Evolutionary conservation across 768 basidiomycete species (phyloP).

Genomic region (Boletellus sp.): DNA sequence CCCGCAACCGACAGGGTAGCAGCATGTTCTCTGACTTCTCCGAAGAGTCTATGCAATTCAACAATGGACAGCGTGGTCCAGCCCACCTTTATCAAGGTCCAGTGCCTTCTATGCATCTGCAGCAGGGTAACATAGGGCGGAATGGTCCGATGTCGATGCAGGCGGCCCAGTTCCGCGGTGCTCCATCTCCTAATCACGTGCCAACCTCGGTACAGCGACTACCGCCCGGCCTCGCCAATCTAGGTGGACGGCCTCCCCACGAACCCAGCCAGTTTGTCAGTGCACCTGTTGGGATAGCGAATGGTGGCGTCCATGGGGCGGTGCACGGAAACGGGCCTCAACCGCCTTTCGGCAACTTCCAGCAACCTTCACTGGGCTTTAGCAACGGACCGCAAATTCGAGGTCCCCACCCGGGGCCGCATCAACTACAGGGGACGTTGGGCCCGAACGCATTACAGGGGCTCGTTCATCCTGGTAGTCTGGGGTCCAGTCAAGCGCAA

Average conservation of each 20-base stretch:
- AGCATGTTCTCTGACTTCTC: conserved; percentile 54
- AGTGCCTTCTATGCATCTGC: conserved; percentile 46
- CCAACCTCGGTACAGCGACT: conserved; percentile 55
- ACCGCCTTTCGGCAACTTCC: conserved; percentile 53
- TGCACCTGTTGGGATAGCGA: conserved; percentile 41
- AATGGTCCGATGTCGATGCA: conserved; percentile 55
- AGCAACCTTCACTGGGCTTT: conserved; percentile 44
- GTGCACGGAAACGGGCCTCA: conserved; percentile 47
- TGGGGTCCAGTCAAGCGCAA: conserved; percentile 49
- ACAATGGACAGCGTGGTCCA: conserved; percentile 51
- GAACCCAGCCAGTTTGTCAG: conserved; percentile 63
- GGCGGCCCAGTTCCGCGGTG: conserved; percentile 64
- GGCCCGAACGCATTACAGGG: conserved; percentile 49
- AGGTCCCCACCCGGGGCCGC: conserved; percentile 42
- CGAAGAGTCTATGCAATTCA: conserved; percentile 65
- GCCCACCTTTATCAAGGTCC: conserved; percentile 57
- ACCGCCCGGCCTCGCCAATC: conserved; percentile 77
- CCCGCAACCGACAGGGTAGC: conserved; percentile 55
- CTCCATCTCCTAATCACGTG: conserved; percentile 59
- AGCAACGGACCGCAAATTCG: conserved; percentile 44
- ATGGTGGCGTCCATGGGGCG: conserved; percentile 43
- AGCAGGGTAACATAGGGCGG: conserved; percentile 49
- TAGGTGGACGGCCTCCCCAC: conserved; percentile 78
- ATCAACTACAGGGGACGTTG: conserved; percentile 47
- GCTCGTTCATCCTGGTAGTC: conserved; percentile 48